phyloP scores from a whole-genome alignment of 352 stramenopile genomes.

The Phytopythium kandeliae region DNA sequence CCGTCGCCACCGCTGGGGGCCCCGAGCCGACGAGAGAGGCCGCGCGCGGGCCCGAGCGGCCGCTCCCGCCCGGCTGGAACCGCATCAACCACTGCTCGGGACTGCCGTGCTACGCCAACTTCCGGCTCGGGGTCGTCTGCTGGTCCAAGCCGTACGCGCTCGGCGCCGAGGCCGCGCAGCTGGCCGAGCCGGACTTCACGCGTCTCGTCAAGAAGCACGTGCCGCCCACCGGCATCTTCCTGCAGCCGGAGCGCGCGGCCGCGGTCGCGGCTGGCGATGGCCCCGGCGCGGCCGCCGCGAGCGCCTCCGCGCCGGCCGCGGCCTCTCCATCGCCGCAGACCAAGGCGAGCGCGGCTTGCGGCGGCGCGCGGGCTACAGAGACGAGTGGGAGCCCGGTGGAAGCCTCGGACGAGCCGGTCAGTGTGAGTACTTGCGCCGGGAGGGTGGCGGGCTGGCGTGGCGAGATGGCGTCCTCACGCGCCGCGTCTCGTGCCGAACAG shows the following conservation, averaged over 20 bases:
- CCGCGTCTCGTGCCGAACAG: too few species aligned
- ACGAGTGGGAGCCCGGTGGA: not conserved
- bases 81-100: conserved; percentile 58
- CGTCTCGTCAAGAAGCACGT: conserved; percentile 49
- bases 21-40: conserved; percentile 1
- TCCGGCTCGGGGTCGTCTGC: conserved; percentile 40
- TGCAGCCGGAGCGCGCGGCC: conserved; percentile 13
- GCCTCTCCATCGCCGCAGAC: too few species aligned
- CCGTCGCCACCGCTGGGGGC: too few species aligned
- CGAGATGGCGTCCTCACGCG: too few species aligned
- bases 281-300: too few species aligned
- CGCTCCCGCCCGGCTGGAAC: conserved; percentile 58
- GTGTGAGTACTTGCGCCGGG: conserved; percentile 1
- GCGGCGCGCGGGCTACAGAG: not conserved
- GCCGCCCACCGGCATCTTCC: conserved; percentile 62
- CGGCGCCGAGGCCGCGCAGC: conserved; percentile 7
- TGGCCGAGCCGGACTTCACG: conserved; percentile 32
- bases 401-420: not conserved
- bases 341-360: too few species aligned
- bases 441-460: too few species aligned
- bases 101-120: conserved; percentile 66
- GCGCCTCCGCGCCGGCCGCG: too few species aligned
- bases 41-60: conserved; percentile 12
- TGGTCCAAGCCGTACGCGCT: conserved; percentile 72
- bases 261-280: too few species aligned